These are phyloP conservation scores for Aspergillus latus DNA, from an alignment of 2,329 filamentous ascomycete genomes.

Conservation along the genomic window DNA sequence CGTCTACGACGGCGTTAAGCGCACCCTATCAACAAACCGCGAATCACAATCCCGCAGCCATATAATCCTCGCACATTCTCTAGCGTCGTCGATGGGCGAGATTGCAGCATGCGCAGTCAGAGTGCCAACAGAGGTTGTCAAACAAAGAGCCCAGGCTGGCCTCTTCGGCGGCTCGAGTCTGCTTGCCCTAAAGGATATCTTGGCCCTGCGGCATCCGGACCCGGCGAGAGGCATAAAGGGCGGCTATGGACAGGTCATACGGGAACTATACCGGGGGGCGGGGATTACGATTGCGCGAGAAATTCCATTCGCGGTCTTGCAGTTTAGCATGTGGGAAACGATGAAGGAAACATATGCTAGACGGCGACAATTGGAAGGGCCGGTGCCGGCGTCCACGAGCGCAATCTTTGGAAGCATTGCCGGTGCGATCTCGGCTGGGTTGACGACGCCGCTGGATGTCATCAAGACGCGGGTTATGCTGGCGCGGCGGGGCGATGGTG, in stretches of 20 bases:
- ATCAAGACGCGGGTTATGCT: conserved; percentile 97
- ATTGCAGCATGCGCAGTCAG: conserved; percentile 87
- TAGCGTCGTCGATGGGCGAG: conserved; percentile 82
- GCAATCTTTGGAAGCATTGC: conserved; percentile 80
- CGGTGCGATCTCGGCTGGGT: conserved; percentile 78
- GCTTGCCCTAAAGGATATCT: conserved; percentile 68
- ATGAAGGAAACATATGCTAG: conserved; percentile 64
- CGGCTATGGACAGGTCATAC: conserved; percentile 62
- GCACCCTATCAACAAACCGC: conserved; percentile 36
- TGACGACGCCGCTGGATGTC: conserved; percentile 93
- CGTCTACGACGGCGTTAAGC: conserved; percentile 80
- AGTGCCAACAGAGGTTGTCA: conserved; percentile 94
- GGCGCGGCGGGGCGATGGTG: conserved; percentile 64
- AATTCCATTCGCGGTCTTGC: conserved; percentile 94
- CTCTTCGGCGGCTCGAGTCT: conserved; percentile 71
- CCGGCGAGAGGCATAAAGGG: conserved; percentile 35
- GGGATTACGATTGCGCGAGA: conserved; percentile 90
- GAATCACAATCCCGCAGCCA: conserved; percentile 33
- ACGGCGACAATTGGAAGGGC: conserved; percentile 31
- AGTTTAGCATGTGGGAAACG: conserved; percentile 95
- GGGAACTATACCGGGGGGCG: conserved; percentile 89
- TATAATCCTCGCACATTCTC: conserved; percentile 66
- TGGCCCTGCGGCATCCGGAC: conserved; percentile 49
- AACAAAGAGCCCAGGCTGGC: conserved; percentile 90
- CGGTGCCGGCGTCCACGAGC: conserved; percentile 72